Evolutionary conservation across 768 basidiomycete genomes (phyloP), one percentile per base, ranked within the genome.

Genomic region (Tricholoma terreum): DNA sequence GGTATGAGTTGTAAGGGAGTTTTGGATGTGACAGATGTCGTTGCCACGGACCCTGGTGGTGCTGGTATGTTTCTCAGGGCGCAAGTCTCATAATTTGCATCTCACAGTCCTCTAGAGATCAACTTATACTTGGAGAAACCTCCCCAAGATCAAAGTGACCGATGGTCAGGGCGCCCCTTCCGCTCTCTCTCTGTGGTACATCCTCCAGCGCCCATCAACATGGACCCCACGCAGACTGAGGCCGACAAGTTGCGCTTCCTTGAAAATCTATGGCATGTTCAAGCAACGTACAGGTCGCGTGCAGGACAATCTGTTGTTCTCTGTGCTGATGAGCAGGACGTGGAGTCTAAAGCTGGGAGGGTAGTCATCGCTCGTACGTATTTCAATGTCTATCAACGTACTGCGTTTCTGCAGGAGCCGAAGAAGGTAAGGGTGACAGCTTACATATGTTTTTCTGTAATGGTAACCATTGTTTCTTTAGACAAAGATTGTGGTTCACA

Each of bases 401-500:
- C 84, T 10, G 86, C 86, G 3, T 94, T 90, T 67, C 73, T 94
- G 9, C 83, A 85, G 64, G 89, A 93, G 65, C 73, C 74, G 3
- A 89, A 84, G 72, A 95, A 95, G 83, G 94, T 92, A 50, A 50
- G 71, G 61, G 15, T 56, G 57, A 55, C 45, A 36, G 17, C 17
- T 19, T 14, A 42, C 48, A 33, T 24, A 17, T 61, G 21, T 46
- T 53, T 49, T 45, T 46, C 52, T 48, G n/a, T 33, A 50, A 45
- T 34, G 24, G 57, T 56, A 9, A 52, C 50, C 15, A n/a, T 50
- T 34, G 33, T 19, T 50, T 38, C 30, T 55, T 6, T 63, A 96
- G 94, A 89, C 87, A 27, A 95, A 94, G 75, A 83, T 94, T 21
- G 87, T 93, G 9, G 80, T 96, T 38, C 92, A 94, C 62, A 84